phyloP scores from a whole-genome alignment of 2,329 filamentous ascomycete species.

The Fusarium ramigenum region DNA sequence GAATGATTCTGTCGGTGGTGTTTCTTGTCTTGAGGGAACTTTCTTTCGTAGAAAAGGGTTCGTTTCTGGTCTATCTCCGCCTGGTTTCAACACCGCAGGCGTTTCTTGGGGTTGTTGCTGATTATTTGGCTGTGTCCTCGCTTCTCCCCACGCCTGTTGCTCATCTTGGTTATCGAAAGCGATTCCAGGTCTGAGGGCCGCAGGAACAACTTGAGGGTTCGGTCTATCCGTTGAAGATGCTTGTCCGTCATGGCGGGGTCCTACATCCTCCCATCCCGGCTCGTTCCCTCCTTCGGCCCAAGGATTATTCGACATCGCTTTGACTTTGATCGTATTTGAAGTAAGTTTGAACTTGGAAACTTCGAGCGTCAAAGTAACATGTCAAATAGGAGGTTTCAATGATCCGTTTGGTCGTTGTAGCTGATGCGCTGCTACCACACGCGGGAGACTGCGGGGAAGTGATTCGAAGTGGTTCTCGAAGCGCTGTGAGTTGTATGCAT shows the following conservation, averaged over 20 bases:
- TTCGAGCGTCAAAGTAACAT: conserved; percentile 24
- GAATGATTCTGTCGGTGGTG: conserved; percentile 50
- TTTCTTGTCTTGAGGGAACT: conserved; percentile 41
- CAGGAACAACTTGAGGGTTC: conserved; percentile 41
- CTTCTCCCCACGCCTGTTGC: conserved; percentile 47
- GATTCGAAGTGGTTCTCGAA: conserved; percentile 18
- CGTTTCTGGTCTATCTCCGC: conserved; percentile 52
- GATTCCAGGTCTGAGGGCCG: conserved; percentile 47
- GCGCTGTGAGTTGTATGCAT: conserved; percentile 12
- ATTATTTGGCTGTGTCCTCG: conserved; percentile 29
- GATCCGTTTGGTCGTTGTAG: background rate
- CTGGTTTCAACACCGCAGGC: conserved; percentile 49
- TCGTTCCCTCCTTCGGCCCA: conserved; percentile 39
- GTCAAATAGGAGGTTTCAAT: background rate
- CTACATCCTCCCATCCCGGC: conserved; percentile 39
- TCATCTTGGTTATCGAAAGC: conserved; percentile 38
- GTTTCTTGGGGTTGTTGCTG: conserved; percentile 30
- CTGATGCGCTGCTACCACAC: conserved; percentile 19
- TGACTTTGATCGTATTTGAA: background rate
- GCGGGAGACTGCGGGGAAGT: conserved; percentile 26
- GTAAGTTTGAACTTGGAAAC: background rate
- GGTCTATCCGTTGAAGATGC: background rate
- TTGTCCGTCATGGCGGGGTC: conserved; percentile 25
- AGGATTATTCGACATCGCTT: conserved; percentile 37
- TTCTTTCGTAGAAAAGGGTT: conserved; percentile 66